A percentile compares a stretch with the other conserved stretches of the same genome.
Evolutionary conservation across 78 protist species (phyloP).

Genomic region (Dictyostelium intermedium): DNA sequence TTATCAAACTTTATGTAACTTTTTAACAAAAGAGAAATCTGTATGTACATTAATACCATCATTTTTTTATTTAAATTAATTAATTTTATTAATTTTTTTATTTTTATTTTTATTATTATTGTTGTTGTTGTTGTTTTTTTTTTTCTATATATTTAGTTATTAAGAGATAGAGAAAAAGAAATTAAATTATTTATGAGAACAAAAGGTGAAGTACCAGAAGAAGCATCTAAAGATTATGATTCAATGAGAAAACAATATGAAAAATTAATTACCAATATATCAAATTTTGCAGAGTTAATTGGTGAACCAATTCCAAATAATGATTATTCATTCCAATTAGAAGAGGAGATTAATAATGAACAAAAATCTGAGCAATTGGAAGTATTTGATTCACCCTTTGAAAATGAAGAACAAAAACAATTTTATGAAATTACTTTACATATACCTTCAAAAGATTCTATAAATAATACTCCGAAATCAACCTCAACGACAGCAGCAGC

Average conservation of each 20-base stretch:
- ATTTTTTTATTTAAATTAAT: background rate
- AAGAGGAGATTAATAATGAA: background rate
- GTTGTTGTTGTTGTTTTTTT: too few relatives aligned
- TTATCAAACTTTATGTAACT: slow-evolving; percentile 14
- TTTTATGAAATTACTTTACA: slow-evolving; percentile 28
- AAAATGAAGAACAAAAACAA: slow-evolving; percentile 52
- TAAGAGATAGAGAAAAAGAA: slow-evolving; percentile 71
- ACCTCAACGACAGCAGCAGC: background rate
- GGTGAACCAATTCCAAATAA: slow-evolving; percentile 66
- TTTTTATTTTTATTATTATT: background rate
- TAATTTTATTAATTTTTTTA: background rate
- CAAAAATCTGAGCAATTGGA: slow-evolving; percentile 64
- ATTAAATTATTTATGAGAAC: slow-evolving; percentile 20
- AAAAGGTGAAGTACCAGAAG: slow-evolving; percentile 76
- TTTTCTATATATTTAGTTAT: background rate
- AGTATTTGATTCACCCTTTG: slow-evolving; percentile 57
- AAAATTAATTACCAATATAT: slow-evolving; percentile 47
- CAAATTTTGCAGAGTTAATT: slow-evolving; percentile 57
- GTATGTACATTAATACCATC: background rate
- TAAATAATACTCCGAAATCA: background rate
- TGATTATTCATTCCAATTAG: slow-evolving; percentile 49
- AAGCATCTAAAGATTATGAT: slow-evolving; percentile 16
- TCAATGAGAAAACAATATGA: slow-evolving; percentile 70
- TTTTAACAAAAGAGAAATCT: slow-evolving; percentile 27
- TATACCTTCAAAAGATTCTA: background rate